Evolutionary conservation across 2,329 filamentous ascomycete species (phyloP).

Genomic region (Penicillium sp.): DNA sequence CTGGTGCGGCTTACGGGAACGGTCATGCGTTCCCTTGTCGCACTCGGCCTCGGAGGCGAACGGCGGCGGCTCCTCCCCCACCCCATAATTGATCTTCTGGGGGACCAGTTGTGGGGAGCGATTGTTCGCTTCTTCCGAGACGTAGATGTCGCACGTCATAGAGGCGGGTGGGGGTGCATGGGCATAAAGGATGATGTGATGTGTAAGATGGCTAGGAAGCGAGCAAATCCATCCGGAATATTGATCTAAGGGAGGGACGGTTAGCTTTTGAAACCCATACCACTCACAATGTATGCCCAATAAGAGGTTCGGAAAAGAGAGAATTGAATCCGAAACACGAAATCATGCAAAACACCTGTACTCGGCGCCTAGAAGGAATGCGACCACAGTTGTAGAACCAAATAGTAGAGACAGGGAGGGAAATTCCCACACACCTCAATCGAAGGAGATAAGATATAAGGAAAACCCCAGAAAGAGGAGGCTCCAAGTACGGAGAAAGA

Average conservation of each 20-base stretch:
- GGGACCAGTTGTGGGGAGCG: conserved; percentile 39
- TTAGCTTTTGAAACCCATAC: neutral
- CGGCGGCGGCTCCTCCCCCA: conserved; percentile 34
- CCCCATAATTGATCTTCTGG: conserved; percentile 31
- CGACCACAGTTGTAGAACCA: neutral
- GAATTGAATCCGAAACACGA: neutral
- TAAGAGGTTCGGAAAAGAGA: neutral
- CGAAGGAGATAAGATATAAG: neutral
- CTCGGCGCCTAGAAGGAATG: neutral
- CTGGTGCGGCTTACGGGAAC: conserved; percentile 37
- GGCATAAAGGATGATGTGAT: neutral
- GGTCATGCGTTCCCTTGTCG: conserved; percentile 31
- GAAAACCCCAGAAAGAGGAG: neutral
- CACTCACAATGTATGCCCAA: neutral
- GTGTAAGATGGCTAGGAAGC: neutral
- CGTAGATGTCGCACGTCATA: conserved; percentile 42
- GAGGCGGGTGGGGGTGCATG: conserved; percentile 16
- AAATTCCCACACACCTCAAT: neutral
- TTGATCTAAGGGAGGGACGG: neutral
- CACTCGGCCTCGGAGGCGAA: conserved; percentile 28
- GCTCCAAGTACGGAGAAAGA: conserved; percentile 7
- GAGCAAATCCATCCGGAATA: neutral
- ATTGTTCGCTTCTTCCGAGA: conserved; percentile 40
- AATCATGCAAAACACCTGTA: neutral
- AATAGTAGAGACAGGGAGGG: neutral